A percentile compares a stretch with the other conserved stretches of the same genome.
phyloP scores from a whole-genome alignment of 2,329 filamentous ascomycete genomes.

The Sodiomyces alkalinus region DNA sequence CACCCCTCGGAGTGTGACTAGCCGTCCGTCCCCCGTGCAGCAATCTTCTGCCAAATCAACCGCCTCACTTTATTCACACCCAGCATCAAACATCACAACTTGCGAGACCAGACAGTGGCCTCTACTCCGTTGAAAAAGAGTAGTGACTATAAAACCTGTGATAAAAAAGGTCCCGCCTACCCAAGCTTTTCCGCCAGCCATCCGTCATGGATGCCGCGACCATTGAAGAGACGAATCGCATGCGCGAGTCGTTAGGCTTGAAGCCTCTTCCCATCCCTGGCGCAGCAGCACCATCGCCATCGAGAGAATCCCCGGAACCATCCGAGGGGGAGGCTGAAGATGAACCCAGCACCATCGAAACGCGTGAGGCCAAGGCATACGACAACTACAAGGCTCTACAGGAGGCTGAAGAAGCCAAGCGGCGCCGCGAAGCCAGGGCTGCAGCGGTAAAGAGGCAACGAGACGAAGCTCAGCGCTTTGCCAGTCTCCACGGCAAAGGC shows the following conservation, averaged over 20 bases:
- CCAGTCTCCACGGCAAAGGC: conserved; percentile 66
- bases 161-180: too few species aligned
- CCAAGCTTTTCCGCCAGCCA: too few species aligned
- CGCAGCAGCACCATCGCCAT: conserved; percentile 23
- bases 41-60: too few species aligned
- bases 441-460: conserved; percentile 76
- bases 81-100: too few species aligned
- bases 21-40: too few species aligned
- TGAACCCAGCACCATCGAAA: conserved; percentile 74
- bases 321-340: conserved; percentile 41
- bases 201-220: conserved; percentile 48
- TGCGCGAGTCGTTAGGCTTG: conserved; percentile 78
- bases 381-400: conserved; percentile 54
- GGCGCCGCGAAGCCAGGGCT: conserved; percentile 63
- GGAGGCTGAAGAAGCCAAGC: conserved; percentile 63
- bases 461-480: conserved; percentile 63
- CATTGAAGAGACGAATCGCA: conserved; percentile 88
- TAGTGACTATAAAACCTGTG: too few species aligned
- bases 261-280: conserved; percentile 79
- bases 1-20: too few species aligned
- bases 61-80: too few species aligned
- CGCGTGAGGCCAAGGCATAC: conserved; percentile 54
- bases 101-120: too few species aligned
- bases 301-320: conserved; percentile 20
- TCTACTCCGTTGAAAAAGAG: too few species aligned